These are phyloP conservation scores for Pseudodiploospora longispora DNA, from an alignment of 2,329 filamentous ascomycete species.

Conservation along the genomic window DNA sequence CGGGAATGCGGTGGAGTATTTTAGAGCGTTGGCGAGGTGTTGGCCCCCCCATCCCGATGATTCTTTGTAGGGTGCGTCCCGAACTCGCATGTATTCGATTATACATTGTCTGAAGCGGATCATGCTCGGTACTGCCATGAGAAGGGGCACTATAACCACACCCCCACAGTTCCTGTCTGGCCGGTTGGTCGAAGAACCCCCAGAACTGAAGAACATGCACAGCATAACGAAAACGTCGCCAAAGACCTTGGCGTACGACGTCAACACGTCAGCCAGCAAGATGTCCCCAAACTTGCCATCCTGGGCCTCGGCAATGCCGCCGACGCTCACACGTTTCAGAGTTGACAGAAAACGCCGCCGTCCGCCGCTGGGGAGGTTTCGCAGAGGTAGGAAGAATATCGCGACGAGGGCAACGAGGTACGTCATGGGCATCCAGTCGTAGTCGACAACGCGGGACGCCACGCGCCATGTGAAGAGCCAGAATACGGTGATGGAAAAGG, in stretches of 20 bases:
- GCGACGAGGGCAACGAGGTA: slow-evolving; percentile 68
- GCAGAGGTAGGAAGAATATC: slow-evolving; percentile 65
- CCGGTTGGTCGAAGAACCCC: slow-evolving; percentile 65
- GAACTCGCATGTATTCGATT: slow-evolving; percentile 74
- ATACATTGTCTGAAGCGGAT: slow-evolving; percentile 90
- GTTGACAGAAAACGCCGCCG: slow-evolving; percentile 68
- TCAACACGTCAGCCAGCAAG: slow-evolving; percentile 85
- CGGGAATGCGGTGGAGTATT: slow-evolving; percentile 91
- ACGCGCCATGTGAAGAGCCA: slow-evolving; percentile 72
- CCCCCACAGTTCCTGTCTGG: slow-evolving; percentile 80
- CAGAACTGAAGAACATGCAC: slow-evolving; percentile 79
- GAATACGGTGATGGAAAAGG: slow-evolving; percentile 67
- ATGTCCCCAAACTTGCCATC: slow-evolving; percentile 95
- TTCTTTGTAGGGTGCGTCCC: slow-evolving; percentile 45
- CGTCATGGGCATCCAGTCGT: slow-evolving; percentile 79
- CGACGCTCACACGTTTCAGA: slow-evolving; percentile 70
- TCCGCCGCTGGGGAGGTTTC: slow-evolving; percentile 58
- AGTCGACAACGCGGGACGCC: slow-evolving; percentile 60
- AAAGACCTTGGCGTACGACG: slow-evolving; percentile 87
- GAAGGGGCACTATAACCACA: slow-evolving; percentile 68
- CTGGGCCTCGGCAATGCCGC: slow-evolving; percentile 75
- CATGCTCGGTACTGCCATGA: slow-evolving; percentile 73
- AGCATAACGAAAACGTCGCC: slow-evolving; percentile 81
- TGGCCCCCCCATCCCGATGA: slow-evolving; percentile 68
- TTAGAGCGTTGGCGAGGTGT: slow-evolving; percentile 86